A percentile compares a stretch with the other conserved stretches of the same genome.
phyloP scores from a whole-genome alignment of 768 basidiomycete genomes.

The Hysterangium stoloniferum region DNA sequence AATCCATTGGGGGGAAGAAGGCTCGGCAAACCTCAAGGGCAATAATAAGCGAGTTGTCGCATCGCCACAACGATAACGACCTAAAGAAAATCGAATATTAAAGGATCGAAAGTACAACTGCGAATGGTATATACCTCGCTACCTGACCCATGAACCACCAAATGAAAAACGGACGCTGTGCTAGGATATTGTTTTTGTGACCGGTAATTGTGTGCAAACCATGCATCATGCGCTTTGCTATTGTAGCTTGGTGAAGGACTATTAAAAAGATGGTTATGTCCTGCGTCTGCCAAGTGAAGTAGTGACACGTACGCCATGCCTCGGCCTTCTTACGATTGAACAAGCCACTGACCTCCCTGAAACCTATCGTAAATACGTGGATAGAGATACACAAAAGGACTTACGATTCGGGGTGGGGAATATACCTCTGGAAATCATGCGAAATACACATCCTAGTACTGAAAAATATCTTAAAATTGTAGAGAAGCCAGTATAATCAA shows the following conservation, averaged over 20 bases:
- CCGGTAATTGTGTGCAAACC: conserved; percentile 47
- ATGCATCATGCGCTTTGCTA: conserved; percentile 52
- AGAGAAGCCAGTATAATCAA: not conserved
- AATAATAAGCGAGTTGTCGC: conserved; percentile 47
- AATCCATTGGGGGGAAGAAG: conserved; percentile 55
- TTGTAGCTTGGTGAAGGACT: conserved; percentile 65
- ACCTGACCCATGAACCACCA: conserved; percentile 67
- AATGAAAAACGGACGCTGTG: conserved; percentile 61
- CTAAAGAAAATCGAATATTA: conserved; percentile 29
- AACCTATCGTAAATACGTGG: conserved; percentile 36
- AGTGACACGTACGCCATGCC: conserved; percentile 53
- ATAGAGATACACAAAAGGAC: conserved; percentile 18
- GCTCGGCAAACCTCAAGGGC: conserved; percentile 62
- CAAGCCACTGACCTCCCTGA: conserved; percentile 35
- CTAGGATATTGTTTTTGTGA: conserved; percentile 46
- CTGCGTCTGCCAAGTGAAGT: conserved; percentile 17
- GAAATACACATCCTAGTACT: conserved; percentile 62
- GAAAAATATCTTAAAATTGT: conserved; percentile 14
- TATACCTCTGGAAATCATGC: conserved; percentile 57
- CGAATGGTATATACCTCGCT: conserved; percentile 38
- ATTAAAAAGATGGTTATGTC: too few species aligned
- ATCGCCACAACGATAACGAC: conserved; percentile 58
- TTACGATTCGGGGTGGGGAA: conserved; percentile 42
- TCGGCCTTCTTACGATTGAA: conserved; percentile 58
- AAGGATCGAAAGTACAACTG: not conserved